These are phyloP conservation scores for Aspergillus sclerotiicarbonarius DNA, from an alignment of 495 filamentous ascomycete species.

Conservation along the genomic window DNA sequence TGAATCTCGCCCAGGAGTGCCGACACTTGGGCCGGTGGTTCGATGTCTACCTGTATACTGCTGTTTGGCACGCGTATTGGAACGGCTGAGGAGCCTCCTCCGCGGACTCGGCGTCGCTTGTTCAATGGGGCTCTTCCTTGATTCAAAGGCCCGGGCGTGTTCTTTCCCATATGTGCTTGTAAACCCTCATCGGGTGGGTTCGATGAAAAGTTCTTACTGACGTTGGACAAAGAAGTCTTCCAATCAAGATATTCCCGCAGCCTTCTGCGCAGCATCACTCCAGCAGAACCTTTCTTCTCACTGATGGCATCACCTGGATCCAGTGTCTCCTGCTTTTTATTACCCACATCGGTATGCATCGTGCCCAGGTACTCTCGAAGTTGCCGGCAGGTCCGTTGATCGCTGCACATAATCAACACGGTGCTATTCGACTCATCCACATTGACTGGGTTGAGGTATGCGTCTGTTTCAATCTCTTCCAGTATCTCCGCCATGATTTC, in stretches of 20 bases:
- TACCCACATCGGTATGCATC: conserved; percentile 74
- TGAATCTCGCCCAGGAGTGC: conserved; percentile 64
- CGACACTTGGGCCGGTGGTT: conserved; percentile 72
- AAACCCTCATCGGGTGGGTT: conserved; percentile 27
- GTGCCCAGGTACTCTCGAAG: conserved; percentile 86
- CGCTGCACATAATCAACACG: conserved; percentile 92
- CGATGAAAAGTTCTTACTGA: conserved; percentile 72
- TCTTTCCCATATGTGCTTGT: conserved; percentile 18
- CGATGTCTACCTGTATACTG: conserved; percentile 74
- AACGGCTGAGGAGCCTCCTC: conserved; percentile 61
- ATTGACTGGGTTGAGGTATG: conserved; percentile 73
- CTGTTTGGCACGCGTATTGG: conserved; percentile 59
- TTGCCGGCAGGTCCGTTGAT: conserved; percentile 83
- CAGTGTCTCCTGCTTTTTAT: conserved; percentile 25
- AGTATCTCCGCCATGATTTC: conserved; percentile 78
- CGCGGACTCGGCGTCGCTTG: conserved; percentile 86
- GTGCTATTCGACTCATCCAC: conserved; percentile 87
- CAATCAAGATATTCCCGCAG: conserved; percentile 87
- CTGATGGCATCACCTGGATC: conserved; percentile 39
- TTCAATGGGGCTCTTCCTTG: conserved; percentile 72
- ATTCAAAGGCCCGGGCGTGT: conserved; percentile 25
- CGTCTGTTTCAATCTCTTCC: conserved; percentile 89
- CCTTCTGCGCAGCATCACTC: conserved; percentile 84
- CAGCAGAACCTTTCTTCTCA: conserved; percentile 63
- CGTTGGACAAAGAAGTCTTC: conserved; percentile 86